These are phyloP conservation scores for Sordaria brevicollis DNA, from an alignment of 495 filamentous ascomycete species.

Conservation along the genomic window DNA sequence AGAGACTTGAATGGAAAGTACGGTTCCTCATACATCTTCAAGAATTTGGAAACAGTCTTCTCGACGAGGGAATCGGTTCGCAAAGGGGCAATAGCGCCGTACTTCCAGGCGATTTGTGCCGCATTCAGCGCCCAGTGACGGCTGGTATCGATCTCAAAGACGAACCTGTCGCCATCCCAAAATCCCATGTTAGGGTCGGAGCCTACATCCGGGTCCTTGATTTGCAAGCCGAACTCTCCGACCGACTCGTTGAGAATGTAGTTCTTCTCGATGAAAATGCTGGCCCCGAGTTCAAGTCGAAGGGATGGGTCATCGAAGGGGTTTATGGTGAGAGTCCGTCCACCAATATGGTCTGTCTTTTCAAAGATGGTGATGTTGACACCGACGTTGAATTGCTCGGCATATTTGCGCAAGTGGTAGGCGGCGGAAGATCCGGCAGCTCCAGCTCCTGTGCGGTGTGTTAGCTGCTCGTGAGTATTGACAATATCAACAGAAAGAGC, in stretches of 20 bases:
- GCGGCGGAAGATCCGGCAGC: conserved; percentile 81
- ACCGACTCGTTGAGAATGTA: conserved; percentile 67
- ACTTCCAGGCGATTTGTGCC: conserved; percentile 72
- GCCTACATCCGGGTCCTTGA: conserved; percentile 21
- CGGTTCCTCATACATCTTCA: conserved; percentile 70
- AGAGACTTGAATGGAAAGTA: conserved; percentile 77
- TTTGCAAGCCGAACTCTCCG: conserved; percentile 55
- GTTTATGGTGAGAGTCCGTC: conserved; percentile 81
- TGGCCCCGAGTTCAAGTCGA: conserved; percentile 82
- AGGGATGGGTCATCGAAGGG: conserved; percentile 57
- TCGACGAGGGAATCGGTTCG: conserved; percentile 65
- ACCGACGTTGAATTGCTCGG: conserved; percentile 36
- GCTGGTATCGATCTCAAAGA: conserved; percentile 46
- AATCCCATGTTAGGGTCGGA: conserved; percentile 52
- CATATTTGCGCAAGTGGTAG: conserved; percentile 66
- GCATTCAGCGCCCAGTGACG: conserved; percentile 63
- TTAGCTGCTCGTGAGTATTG: conserved; percentile 8
- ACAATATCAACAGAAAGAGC: conserved; percentile 2
- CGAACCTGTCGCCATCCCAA: conserved; percentile 74
- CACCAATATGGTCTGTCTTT: conserved; percentile 67
- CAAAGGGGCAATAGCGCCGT: conserved; percentile 63
- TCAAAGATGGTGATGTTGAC: conserved; percentile 86
- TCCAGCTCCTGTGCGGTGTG: conserved; percentile 60
- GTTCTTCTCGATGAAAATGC: conserved; percentile 86
- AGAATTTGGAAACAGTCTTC: conserved; percentile 58